Base-by-base conservation (phyloP, 345 rosid genomes). In the Melaleuca alternifolia region DNA sequence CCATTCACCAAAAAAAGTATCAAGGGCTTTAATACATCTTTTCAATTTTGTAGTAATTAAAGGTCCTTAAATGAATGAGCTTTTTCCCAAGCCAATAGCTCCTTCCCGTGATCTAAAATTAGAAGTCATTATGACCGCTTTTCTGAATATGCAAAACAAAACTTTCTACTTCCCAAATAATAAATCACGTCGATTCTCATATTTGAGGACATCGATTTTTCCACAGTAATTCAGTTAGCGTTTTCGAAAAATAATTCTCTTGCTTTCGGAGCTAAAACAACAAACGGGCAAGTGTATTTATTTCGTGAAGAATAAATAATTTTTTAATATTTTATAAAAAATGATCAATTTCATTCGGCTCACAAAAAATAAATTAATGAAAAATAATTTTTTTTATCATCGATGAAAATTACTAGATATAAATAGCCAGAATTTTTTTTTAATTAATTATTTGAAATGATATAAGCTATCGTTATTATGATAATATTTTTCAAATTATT, bases 271-370 rank as follows among this genome's bases (percentile, higher is more conserved):
- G 65, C 1, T n/a, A 1, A 59, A 61, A 53, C 16, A 61, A 14
- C 4, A n/a, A 61, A 61, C 0, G 6, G 0, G 2, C 0, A 0
- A n/a, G 33, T 3, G 8, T 3, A 3, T 61, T 28, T 6, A 13
- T 61, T 61, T 3, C 1, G 0, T 7, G 8, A 1, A 61, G n/a
- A 12, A 3, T 0, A 0, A 61, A 13, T 6, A 0, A 62, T 62
- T 62, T 62, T 0, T 0, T 28, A 7, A 30, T 0, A 15, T 15
- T 62, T 30, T 62, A 4, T 2, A 24, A 57, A 57, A 57, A 26
- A 5, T 7, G 3, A 62, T 62, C 0, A 1, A 0, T 62, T 30
- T 21, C 0, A 7, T 62, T 62, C 2, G 1, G 1, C 3, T 30
- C 1, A 30, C 0, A 62, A 62, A 62, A 28, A 62, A 2, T 62